Evolutionary conservation across 1,284 basidiomycete species (phyloP).

Genomic region (Peniophora sp.): DNA sequence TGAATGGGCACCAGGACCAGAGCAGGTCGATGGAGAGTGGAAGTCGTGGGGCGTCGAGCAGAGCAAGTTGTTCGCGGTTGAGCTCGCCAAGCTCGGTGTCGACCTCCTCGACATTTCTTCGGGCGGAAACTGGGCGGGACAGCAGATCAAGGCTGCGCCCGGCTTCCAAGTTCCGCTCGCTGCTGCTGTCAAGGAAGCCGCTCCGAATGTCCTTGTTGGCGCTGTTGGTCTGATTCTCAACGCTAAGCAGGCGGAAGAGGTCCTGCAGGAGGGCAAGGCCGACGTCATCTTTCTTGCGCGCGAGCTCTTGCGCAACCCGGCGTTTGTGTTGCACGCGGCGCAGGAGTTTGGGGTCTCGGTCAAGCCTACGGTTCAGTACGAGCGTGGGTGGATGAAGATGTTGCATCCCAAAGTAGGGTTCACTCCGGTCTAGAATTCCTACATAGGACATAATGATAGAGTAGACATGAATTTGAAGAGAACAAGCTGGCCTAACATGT

Average conservation of each 20-base stretch:
- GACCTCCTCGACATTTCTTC: constrained; percentile 68
- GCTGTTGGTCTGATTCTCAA: constrained; percentile 73
- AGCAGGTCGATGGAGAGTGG: constrained; percentile 51
- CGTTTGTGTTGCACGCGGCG: constrained; percentile 50
- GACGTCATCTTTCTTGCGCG: constrained; percentile 69
- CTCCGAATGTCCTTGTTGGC: constrained; percentile 50
- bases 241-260: constrained; percentile 56
- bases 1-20: constrained; percentile 71
- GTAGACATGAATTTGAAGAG: too few relatives aligned
- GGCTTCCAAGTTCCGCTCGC: constrained; percentile 74
- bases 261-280: constrained; percentile 56
- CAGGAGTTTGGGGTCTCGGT: constrained; percentile 45
- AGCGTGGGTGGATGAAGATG: constrained; percentile 50
- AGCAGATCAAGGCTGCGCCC: constrained; percentile 48
- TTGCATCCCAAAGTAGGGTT: constrained; percentile 19
- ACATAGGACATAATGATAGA: too few relatives aligned
- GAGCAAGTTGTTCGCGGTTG: constrained; percentile 49
- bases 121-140: constrained; percentile 60
- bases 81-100: constrained; percentile 54
- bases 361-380: constrained; percentile 59
- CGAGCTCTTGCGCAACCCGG: constrained; percentile 52
- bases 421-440: neutral
- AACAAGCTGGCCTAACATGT: too few relatives aligned
- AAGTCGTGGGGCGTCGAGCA: constrained; percentile 75
- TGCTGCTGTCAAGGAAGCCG: constrained; percentile 56